A percentile compares a stretch with the other conserved stretches of the same genome.
Conservation (phyloP, 805 yeast species). For the Kazachstania psychrophila region DNA sequence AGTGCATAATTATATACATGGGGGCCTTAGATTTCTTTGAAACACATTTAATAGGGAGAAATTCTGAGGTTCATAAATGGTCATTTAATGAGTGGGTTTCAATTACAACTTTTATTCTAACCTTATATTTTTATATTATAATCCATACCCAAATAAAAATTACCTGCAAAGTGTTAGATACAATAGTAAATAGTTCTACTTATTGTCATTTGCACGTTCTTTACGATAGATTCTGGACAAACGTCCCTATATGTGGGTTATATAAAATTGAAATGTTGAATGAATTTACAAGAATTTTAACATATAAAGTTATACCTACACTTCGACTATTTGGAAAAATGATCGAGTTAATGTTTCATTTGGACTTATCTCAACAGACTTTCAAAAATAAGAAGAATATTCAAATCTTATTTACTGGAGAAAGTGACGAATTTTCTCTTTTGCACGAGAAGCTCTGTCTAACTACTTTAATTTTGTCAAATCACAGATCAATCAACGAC, state of each 20-base stretch:
- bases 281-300: neutral
- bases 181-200: neutral
- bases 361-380: conserved; percentile 14
- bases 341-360: conserved; percentile 13
- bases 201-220: conserved; percentile 1
- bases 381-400: conserved; percentile 16
- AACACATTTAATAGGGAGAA: conserved; percentile 21
- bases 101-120: neutral
- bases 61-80: conserved; percentile 8
- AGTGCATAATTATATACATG: conserved; percentile 1
- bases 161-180: neutral
- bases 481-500: conserved; percentile 65
- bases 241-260: conserved; percentile 18
- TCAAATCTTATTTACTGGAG: conserved; percentile 19
- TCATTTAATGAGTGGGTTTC: conserved; percentile 9
- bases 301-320: conserved; percentile 6
- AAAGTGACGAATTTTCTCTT: conserved; percentile 15
- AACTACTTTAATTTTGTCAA: conserved; percentile 29
- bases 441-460: conserved; percentile 5
- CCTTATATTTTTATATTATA: neutral
- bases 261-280: conserved; percentile 4
- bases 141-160: neutral
- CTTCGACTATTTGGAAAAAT: conserved; percentile 7
- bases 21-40: conserved; percentile 10
- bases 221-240: conserved; percentile 8